Evolutionary conservation across 1,284 basidiomycete species (phyloP), one percentile per base, ranked within the genome.

Genomic region (Microbotryum saponariae): DNA sequence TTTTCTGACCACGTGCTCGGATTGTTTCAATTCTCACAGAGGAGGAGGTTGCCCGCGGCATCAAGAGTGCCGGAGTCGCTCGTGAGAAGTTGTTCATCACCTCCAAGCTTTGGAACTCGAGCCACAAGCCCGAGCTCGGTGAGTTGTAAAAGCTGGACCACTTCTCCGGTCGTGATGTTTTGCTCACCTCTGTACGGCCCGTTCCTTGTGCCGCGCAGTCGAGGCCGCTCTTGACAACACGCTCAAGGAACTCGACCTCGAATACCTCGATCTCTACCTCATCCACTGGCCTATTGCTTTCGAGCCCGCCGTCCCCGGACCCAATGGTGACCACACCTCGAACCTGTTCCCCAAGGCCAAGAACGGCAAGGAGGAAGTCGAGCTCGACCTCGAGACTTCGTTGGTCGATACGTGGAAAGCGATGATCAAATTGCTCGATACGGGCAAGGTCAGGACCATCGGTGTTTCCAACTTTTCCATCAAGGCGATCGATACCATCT

Each of bases 351-450:
- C 86, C 3, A 71, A 75, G 44, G 77, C 82, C 68, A 71, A 79
- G 33, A 75, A 77, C 18, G 78, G 78, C 51, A 72, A 75, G 33
- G 79, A 77, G 23, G 77, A 82, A 64, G 73, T 79, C 56, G 80
- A 78, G 20, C 78, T 89, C 42, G 88, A 89, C 73, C 75, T 75
- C 2, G 73, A 82, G 62, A 82, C 82, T 1, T 80, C 81, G 23
- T 76, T 89, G 29, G 83, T 83, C 33, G 87, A 89, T n/a, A 91
- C 88, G 47, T 90, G 89, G 88, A 85, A 83, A 72, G 85, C 85
- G 4, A 80, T 91, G 81, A 80, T 88, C 70, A 79, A 77, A 45
- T 79, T 89, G n/a, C 74, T 71, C 27, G 73, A 77, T 58, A 79
- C 62, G 3, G 56, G 57, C 33, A 64, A 68, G 60, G 62, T 63